Conservation (phyloP, 2,329 filamentous ascomycete species). For the Coniochaeta prunicola region DNA sequence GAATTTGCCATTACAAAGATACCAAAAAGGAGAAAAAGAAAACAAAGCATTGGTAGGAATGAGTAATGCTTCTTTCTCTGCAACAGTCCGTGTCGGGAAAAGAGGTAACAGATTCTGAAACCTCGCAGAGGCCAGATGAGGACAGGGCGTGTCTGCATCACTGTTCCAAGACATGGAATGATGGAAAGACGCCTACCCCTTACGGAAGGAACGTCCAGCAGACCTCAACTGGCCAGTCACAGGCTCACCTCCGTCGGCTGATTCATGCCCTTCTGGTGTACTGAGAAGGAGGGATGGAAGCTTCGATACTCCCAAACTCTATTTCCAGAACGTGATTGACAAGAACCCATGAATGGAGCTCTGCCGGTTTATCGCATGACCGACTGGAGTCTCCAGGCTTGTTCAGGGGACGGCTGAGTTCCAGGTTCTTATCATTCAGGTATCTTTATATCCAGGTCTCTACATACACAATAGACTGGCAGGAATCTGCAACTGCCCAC, state of each 20-base stretch:
- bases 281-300: neutral
- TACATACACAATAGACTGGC: no score
- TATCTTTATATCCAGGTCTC: no score
- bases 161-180: neutral
- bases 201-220: neutral
- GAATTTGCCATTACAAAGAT: no score
- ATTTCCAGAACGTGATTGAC: neutral
- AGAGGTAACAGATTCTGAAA: neutral
- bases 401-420: neutral
- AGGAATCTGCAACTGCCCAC: neutral
- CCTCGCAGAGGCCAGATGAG: neutral
- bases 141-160: neutral
- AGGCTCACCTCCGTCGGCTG: neutral
- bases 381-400: neutral
- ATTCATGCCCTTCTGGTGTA: conserved; percentile 1
- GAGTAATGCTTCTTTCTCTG: neutral
- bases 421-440: no score
- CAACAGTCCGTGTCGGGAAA: neutral
- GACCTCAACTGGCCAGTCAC: neutral
- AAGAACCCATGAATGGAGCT: no score
- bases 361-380: neutral
- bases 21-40: no score
- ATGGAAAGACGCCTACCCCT: no score
- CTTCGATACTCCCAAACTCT: conserved; percentile 11
- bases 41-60: no score